Conservation (phyloP, 805 yeast genomes). For the Komagataella mondaviorum region DNA sequence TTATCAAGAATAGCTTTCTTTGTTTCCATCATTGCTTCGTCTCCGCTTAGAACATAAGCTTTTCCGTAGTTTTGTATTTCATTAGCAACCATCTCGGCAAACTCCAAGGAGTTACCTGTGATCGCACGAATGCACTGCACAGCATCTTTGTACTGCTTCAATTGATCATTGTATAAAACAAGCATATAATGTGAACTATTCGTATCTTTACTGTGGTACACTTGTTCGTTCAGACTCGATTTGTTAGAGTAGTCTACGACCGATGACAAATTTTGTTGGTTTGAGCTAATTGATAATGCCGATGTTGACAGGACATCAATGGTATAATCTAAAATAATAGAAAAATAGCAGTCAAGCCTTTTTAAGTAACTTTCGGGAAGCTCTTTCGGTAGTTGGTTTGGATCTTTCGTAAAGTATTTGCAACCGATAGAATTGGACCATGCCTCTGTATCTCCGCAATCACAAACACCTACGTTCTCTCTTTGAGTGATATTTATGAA, state of each 20-base stretch:
- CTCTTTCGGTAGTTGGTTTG: constrained; percentile 25
- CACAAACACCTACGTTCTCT: constrained; percentile 70
- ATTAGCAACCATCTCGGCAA: constrained; percentile 61
- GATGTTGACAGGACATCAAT: constrained; percentile 45
- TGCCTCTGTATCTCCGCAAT: constrained; percentile 84
- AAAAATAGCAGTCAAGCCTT: constrained; percentile 27
- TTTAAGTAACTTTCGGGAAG: constrained; percentile 12
- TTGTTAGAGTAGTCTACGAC: constrained; percentile 16
- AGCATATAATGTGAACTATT: constrained; percentile 39
- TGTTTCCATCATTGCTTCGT: constrained; percentile 33
- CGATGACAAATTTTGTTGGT: constrained; percentile 11
- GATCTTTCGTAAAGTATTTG: constrained; percentile 19
- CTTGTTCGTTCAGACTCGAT: constrained; percentile 18
- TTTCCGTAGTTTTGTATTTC: constrained; percentile 52
- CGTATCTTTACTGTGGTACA: constrained; percentile 30
- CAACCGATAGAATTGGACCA: constrained; percentile 50
- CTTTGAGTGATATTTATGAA: constrained; percentile 49
- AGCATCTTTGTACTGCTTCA: constrained; percentile 64
- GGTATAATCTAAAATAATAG: constrained; percentile 40
- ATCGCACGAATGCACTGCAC: constrained; percentile 49
- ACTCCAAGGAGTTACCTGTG: constrained; percentile 48
- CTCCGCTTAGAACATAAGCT: constrained; percentile 46
- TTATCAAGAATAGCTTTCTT: constrained; percentile 43
- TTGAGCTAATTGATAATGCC: constrained; percentile 15
- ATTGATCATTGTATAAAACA: constrained; percentile 66